phyloP scores from a whole-genome alignment of 495 filamentous ascomycete species.

The Tuber umbilicatum region DNA sequence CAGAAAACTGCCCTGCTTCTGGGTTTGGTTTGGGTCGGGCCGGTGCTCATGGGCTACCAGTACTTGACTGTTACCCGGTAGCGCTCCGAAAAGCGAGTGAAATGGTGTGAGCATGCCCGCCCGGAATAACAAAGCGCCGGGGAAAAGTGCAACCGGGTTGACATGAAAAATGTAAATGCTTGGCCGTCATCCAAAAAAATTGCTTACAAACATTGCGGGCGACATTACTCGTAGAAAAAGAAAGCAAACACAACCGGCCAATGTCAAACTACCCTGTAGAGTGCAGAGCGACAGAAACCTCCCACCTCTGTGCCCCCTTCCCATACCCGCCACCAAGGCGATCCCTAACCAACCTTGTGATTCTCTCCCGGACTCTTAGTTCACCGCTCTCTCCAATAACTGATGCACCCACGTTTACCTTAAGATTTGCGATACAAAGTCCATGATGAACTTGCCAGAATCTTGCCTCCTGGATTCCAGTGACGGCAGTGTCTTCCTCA shows the following conservation, averaged over 20 bases:
- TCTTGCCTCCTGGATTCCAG: conserved; percentile 73
- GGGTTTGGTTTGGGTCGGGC: too few species aligned
- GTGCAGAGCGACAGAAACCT: conserved; percentile 52
- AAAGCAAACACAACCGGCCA: neutral
- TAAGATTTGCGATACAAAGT: conserved; percentile 88
- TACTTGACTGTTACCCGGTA: neutral
- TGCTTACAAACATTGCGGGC: neutral
- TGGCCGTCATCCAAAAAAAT: neutral
- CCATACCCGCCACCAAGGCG: conserved; percentile 83
- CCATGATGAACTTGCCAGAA: conserved; percentile 99
- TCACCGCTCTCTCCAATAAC: conserved; percentile 57
- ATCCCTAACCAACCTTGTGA: conserved; percentile 74
- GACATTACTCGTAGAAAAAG: neutral
- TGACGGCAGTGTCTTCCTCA: conserved; percentile 67
- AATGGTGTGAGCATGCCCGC: neutral
- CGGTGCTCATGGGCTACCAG: too few species aligned
- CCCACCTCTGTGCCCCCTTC: conserved; percentile 66
- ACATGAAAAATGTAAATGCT: neutral
- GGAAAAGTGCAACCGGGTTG: neutral
- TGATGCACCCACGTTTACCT: conserved; percentile 58
- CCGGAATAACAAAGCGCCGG: neutral
- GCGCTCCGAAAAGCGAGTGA: neutral
- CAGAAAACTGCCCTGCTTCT: too few species aligned
- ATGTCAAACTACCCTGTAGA: neutral
- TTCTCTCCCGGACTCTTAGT: conserved; percentile 61